Conservation (phyloP, 257 asterid genomes). For the Salvia rosmarinus region DNA sequence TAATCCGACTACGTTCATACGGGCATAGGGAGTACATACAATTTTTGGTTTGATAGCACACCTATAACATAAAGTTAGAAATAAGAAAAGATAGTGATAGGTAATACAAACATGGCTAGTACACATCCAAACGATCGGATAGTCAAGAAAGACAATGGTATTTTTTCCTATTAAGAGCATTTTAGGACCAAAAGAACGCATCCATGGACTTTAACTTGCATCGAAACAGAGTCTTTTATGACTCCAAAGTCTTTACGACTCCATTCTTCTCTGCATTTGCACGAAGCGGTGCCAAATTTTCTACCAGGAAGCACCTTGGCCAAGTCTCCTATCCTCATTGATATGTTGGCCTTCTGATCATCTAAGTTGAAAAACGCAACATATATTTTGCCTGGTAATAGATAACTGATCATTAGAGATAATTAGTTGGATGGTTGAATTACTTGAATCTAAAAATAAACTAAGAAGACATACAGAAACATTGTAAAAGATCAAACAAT, state of each 20-base stretch:
- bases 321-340: slow-evolving; percentile 55
- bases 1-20: not conserved
- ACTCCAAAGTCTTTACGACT: slow-evolving; percentile 63
- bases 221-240: slow-evolving; percentile 45
- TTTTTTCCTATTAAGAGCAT: slow-evolving; percentile 48
- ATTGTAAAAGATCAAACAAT: slow-evolving; percentile 5
- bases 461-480: not conserved
- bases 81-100: not conserved
- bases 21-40: not conserved
- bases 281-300: slow-evolving; percentile 19
- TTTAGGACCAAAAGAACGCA: slow-evolving; percentile 63
- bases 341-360: slow-evolving; percentile 39
- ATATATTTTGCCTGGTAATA: slow-evolving; percentile 67
- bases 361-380: slow-evolving; percentile 82
- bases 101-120: not conserved
- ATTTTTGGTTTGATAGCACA: not conserved
- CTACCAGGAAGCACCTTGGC: slow-evolving; percentile 52
- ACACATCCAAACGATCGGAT: slow-evolving; percentile 2
- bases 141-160: not conserved
- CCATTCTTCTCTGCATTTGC: slow-evolving; percentile 78
- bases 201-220: slow-evolving; percentile 62
- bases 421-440: not conserved
- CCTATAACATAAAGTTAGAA: not conserved
- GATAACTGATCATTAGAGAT: not conserved
- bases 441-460: not conserved